Base-by-base conservation (phyloP, 768 basidiomycete genomes). In the Russula dissimulans region DNA sequence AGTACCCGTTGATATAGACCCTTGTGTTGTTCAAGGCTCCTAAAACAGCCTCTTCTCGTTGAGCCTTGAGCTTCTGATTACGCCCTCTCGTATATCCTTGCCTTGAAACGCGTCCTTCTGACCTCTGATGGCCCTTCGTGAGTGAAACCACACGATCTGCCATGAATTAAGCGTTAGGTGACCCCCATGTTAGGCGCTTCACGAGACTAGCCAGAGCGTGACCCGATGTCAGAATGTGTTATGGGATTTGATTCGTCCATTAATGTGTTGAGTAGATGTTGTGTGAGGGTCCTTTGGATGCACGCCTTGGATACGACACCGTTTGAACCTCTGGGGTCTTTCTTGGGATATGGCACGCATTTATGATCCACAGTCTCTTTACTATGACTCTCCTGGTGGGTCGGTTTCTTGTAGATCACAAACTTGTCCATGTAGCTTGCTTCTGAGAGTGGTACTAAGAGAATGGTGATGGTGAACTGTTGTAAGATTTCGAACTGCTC, bases 1-100 rank as follows among this genome's bases (percentile, higher is more conserved):
- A 74, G 67, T 82, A 89, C 0, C 87, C 90, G 65, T 84, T 77
- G 67, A 89, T 84, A 64, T 88, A 88, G n/a, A 83, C 75, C 53
- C 78, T 77, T 49, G 82, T 78, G 65, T 80, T 67, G 74, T 60
- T 67, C 68, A 72, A 78, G 66, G 67, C 51, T 34, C 60, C 59
- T 36, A 54, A 14, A 15, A 49, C 53, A 18, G 38, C 42, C 31
- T 66, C 62, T 15, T 68, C 67, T 45, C 68, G 54, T 48, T 72
- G 71, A 9, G 68, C 62, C 22, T 58, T 62, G 29, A 72, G 66
- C 60, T 71, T 72, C 60, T 65, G 63, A 14, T 54, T 54, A 22
- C 72, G 68, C 7, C 47, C 42, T 17, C 67, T 64, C 36, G 65
- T 42, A 48, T 70, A 70, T 14, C 48, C 52, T 50, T 60, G 65